Evolutionary conservation across 2,329 filamentous ascomycete genomes (phyloP).

Genomic region (Dactylonectria estremocensis): DNA sequence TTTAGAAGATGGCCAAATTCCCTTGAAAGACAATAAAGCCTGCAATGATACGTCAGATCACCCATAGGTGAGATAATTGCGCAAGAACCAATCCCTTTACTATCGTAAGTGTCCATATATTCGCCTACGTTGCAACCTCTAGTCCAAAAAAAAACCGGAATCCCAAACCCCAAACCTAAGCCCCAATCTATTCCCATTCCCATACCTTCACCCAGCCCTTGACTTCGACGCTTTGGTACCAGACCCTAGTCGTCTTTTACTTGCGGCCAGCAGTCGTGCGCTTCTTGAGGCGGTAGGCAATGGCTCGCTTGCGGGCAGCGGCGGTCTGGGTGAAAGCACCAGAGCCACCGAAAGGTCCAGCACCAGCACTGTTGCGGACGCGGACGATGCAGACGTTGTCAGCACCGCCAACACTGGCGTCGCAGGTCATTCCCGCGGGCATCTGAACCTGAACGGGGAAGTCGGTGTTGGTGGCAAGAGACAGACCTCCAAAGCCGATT

Average conservation of each 20-base stretch:
- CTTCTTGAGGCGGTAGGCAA: conserved; percentile 66
- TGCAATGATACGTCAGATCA: conserved; percentile 3
- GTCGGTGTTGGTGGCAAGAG: conserved; percentile 72
- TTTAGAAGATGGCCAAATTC: conserved; percentile 7
- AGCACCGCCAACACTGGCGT: conserved; percentile 70
- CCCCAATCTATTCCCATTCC: background rate
- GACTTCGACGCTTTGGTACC: conserved; percentile 6
- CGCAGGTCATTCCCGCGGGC: conserved; percentile 78
- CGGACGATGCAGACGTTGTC: conserved; percentile 76
- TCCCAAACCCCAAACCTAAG: background rate
- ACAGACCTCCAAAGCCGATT: conserved; percentile 69
- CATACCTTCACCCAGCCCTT: background rate
- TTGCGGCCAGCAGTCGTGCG: conserved; percentile 49
- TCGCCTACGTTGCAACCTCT: conserved; percentile 11
- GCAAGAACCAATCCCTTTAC: background rate
- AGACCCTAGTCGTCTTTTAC: conserved; percentile 18
- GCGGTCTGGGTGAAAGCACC: conserved; percentile 75
- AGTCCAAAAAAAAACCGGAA: too few species aligned
- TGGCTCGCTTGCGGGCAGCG: conserved; percentile 72
- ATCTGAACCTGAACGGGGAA: conserved; percentile 77
- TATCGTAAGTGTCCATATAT: conserved; percentile 3
- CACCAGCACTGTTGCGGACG: conserved; percentile 72
- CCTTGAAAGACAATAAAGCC: background rate
- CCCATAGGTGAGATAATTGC: background rate
- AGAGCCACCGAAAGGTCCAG: conserved; percentile 78